Evolutionary conservation across 2,329 filamentous ascomycete genomes (phyloP), one percentile per base, ranked within the genome.

Genomic region (Orbilia javanica): DNA sequence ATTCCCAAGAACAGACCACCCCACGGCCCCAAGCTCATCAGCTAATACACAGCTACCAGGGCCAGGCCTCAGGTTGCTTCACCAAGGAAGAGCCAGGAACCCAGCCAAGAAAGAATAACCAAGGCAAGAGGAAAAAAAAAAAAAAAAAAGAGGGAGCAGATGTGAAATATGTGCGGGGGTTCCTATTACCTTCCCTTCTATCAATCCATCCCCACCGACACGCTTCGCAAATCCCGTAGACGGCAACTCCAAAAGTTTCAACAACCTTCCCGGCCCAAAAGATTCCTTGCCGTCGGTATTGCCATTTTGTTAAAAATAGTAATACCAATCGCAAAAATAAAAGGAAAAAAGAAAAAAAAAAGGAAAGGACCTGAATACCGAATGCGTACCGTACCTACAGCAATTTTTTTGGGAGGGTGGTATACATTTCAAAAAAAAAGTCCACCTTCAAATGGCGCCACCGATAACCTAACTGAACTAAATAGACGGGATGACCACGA

Each of bases 261-360:
- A 34, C 20, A 44, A n/a, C 10, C 46, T 10, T 7, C 29, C n/a
- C 55, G 55, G 34, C 25, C 42, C 20, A 25, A 39, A 25, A 50
- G 25, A 22, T 22, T 11, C 44, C 10, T 50, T 50, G 6, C 22
- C 46, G 10, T 25, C 18, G 2, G n/a, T 20, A 44, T 25, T 60
- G 31, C 55, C 18, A 42, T 60, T 60, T 42, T 60, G 36, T 66
- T 73, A 73, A 73, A 73, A 73, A 73, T 73, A 73, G 69, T 27
- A 31, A 36, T 18, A n/a, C n/a, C n/a, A n/a, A n/a, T n/a, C n/a
- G n/a, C n/a, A n/a, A n/a, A n/a, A n/a, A n/a, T n/a, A n/a, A n/a
- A n/a, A n/a, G n/a, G n/a, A n/a, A n/a, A n/a, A n/a, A n/a, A n/a
- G n/a, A n/a, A n/a, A 48, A 22, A 48, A 20, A 48, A 48, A 57